Base-by-base conservation (phyloP, 805 yeast genomes). In the Diddensiella transvaalensis region DNA sequence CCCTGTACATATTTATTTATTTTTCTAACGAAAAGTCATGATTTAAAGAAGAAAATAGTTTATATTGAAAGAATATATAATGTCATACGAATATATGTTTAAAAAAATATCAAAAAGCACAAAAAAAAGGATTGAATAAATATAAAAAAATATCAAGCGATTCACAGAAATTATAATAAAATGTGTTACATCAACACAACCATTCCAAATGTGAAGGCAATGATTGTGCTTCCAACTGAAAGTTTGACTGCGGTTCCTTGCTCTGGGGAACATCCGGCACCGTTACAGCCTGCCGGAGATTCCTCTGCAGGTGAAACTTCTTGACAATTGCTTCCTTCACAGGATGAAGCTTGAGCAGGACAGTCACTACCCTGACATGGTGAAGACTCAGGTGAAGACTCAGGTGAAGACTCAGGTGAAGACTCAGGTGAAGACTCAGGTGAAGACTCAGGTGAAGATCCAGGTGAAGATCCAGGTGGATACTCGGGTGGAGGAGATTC, bases 251-350 rank as follows among this genome's bases (percentile, higher is more conserved):
- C 44, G 8, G 38, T 10, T 22, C 35, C 44, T 24, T 21, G 19
- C 13, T 38, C 26, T 8, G 38, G 38, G 19, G 19, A 13, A 19
- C 46, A 42, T 21, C 18, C 39, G n/a, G 23, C n/a, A 21, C 46
- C 38, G 10, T 24, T 22, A 18, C 46, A 42, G n/a, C 46, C 37
- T 15, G 45, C 37, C 22, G 35, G 35, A 26, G 33, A 11, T 21
- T n/a, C 30, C 3, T 33, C 43, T 11, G 33, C 4, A 5, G 43
- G 21, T 15, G 30, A 15, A 22, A 18, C 33, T 4, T n/a, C 30
- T 17, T 18, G 41, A 26, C 32, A 26, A 26, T 26, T 26, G 32
- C 32, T 26, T 8, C 32, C 32, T 26, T 26, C 32, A 26, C 32
- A 26, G 13, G 32, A 26, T 26, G 32, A 26, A 26, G 32, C 8